phyloP scores from a whole-genome alignment of 805 yeast genomes.

The Ogataea ganodermae region DNA sequence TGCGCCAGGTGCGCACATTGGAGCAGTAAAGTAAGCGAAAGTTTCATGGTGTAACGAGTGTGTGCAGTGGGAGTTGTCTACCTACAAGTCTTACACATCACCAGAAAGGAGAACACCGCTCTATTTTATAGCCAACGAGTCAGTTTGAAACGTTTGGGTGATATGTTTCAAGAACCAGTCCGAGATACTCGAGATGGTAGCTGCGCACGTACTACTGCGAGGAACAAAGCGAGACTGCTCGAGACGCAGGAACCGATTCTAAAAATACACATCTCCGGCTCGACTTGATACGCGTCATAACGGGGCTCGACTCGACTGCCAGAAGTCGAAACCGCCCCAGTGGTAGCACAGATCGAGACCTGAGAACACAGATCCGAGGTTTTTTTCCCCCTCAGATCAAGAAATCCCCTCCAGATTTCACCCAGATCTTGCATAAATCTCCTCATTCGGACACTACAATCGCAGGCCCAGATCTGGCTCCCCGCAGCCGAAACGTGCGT shows the following conservation, averaged over 20 bases:
- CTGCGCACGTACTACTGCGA: background rate
- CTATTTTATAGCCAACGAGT: background rate
- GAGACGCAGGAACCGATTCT: background rate
- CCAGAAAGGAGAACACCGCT: background rate
- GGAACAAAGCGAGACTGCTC: background rate
- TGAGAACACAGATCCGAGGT: too few relatives aligned
- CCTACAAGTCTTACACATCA: background rate
- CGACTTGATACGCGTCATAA: background rate
- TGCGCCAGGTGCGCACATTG: background rate
- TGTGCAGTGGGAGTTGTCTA: background rate
- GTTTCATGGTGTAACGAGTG: slow-evolving; percentile 1
- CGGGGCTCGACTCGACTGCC: background rate
- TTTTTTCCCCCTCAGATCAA: too few relatives aligned
- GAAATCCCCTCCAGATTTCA: too few relatives aligned
- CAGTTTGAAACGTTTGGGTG: background rate
- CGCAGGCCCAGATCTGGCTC: background rate
- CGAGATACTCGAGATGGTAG: too few relatives aligned
- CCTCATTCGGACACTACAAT: background rate
- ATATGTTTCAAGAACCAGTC: background rate
- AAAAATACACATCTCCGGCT: background rate
- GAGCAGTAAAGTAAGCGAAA: slow-evolving; percentile 4
- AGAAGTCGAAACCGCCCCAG: too few relatives aligned
- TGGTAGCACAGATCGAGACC: background rate
- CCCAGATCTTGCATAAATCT: background rate
- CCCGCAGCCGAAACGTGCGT: too few relatives aligned